Base-by-base conservation (phyloP, 129 eudicot species). In the Saussurea involucrata region DNA sequence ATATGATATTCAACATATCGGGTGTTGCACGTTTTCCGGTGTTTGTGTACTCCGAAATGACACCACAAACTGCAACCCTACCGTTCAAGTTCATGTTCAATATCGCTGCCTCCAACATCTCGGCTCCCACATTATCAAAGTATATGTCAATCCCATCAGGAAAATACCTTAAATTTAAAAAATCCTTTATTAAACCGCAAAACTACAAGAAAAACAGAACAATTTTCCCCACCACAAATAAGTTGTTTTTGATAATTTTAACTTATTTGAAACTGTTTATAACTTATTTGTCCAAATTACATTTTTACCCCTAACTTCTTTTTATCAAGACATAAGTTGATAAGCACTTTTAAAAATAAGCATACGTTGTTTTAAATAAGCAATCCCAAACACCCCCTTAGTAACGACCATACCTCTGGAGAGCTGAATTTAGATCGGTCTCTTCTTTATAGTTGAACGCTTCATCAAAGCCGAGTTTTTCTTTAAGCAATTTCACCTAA, bases 381-480 rank as follows among this genome's bases (percentile, higher is more conserved):
- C n/a, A n/a, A n/a, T n/a, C n/a, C n/a, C n/a, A n/a, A n/a, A n/a
- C n/a, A n/a, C n/a, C n/a, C n/a, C n/a, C 2, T 27, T 27, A n/a
- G 72, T n/a, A 44, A 29, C 21, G n/a, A 13, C 1, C 9, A 5
- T n/a, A 90, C 97, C 90, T 90, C 44, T 85, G 78, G n/a, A 93
- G 90, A 61, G 95, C 77, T 60, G 77, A 71, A 60, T 85, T 85
- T 10, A 90, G 87, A 78, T 86, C 89, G 2, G 78, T 34, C 31
- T 86, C 98, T 65, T 93, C 92, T 78, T 86, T 93, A 74, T 93
- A 93, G 76, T 93, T 93, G 82, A 93, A 93, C 17, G 92, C 98
- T n/a, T 93, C 96, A 27, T 93, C 96, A 71, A 92, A 92, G 17
- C 92, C 96, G 27, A 92, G 96, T 84, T 86, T 76, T 66, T 85